Evolutionary conservation across 2,329 filamentous ascomycete genomes (phyloP), one percentile per base, ranked within the genome.

Genomic region (Cladophialophora exuberans): DNA sequence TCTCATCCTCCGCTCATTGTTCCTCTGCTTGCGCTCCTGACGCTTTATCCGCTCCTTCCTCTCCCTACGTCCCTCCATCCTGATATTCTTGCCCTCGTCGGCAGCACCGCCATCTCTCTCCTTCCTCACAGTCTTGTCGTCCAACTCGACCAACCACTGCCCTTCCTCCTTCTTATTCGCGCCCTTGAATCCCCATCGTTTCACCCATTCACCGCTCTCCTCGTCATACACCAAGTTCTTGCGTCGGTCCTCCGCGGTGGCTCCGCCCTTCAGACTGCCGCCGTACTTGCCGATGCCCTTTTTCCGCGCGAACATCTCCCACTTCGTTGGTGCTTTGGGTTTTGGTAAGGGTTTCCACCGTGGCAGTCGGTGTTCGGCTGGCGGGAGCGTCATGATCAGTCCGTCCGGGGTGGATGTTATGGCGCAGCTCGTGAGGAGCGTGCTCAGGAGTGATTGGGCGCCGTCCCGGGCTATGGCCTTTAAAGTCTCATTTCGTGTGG

Each of bases 271-370:
- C 7, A 69, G 66, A 5, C 66, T 70, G n/a, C 73, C 74, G 83
- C 92, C 96, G 74, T 86, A 85, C 77, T 88, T 89, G 76, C 75
- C 75, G 48, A 99, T 97, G 52, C 94, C 94, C 82, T 97, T 96
- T 84, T 96, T 96, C 73, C 86, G 88, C 41, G 94, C 94, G 77
- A 99, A 99, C 68, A 87, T 84, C 78, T 96, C 87, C 94, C 94
- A 99, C 73, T 91, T 96, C 56, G 93, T 97, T 64, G 87, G 87
- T 54, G 86, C 79, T 76, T 92, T 94, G 64, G 85, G 82, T 52
- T 84, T 81, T 1, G 94, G 94, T 6, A 97, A 79, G 7, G 90
- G 90, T 74, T 99, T 97, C 77, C 97, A 92, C 65, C 94, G 88
- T 20, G 94, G 94, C 3, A 97, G 80, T 76, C 49, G 33, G 2